Conservation (phyloP, 2,329 filamentous ascomycete species). For the Mycosphaerella sp. region DNA sequence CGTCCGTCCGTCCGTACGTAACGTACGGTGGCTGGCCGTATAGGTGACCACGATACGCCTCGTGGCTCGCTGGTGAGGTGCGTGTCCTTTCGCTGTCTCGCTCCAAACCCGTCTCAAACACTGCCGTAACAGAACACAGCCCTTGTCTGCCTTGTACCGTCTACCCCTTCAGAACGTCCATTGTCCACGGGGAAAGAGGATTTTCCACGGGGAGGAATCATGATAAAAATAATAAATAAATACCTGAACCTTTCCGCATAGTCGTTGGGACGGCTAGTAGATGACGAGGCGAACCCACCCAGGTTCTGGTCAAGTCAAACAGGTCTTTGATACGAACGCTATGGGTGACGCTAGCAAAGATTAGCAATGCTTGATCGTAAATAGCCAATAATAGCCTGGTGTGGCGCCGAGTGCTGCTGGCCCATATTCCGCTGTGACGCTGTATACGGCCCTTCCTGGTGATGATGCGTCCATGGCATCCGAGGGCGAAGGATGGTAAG, state of each 20-base stretch:
- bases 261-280: background rate
- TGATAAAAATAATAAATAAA: too few species aligned
- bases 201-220: background rate
- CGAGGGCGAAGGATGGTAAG: too few species aligned
- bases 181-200: background rate
- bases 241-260: background rate
- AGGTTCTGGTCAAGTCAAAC: background rate
- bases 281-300: constrained; percentile 1
- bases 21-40: background rate
- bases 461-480: too few species aligned
- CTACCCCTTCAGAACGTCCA: background rate
- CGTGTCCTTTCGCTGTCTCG: background rate
- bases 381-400: background rate
- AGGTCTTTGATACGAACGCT: constrained; percentile 9
- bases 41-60: background rate
- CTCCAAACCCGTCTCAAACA: background rate
- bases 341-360: background rate
- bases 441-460: too few species aligned
- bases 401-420: background rate
- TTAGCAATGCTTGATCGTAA: background rate
- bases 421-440: background rate
- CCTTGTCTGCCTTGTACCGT: background rate
- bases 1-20: background rate
- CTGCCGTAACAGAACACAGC: background rate
- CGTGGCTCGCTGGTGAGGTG: background rate